Evolutionary conservation across 1,284 basidiomycete species (phyloP).

Genomic region (Pyrrhoderma noxium): DNA sequence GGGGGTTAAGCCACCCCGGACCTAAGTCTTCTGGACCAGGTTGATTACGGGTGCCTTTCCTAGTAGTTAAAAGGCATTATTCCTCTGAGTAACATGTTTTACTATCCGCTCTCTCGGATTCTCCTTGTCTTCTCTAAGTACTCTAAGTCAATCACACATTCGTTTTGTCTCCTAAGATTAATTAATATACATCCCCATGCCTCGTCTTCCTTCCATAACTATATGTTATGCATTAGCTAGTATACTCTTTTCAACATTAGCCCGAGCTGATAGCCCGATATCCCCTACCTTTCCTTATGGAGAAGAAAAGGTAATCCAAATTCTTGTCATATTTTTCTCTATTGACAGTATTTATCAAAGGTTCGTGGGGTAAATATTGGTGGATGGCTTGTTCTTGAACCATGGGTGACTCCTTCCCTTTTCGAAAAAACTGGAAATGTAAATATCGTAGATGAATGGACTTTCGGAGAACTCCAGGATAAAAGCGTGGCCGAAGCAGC

Average conservation of each 20-base stretch:
- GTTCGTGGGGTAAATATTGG: conserved; percentile 66
- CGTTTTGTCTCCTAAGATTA: too few relatives aligned
- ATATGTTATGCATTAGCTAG: neutral
- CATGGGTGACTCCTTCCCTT: conserved; percentile 83
- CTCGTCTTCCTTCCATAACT: neutral
- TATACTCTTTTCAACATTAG: neutral
- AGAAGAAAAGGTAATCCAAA: conserved; percentile 38
- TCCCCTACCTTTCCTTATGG: conserved; percentile 45
- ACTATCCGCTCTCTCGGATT: too few relatives aligned
- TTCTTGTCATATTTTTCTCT: neutral
- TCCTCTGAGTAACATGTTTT: too few relatives aligned
- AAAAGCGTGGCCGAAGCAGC: conserved; percentile 37
- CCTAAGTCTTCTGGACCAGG: too few relatives aligned
- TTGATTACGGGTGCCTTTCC: too few relatives aligned
- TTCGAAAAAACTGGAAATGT: conserved; percentile 74
- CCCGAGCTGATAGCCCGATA: conserved; percentile 24
- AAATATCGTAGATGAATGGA: conserved; percentile 78
- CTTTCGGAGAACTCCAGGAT: conserved; percentile 64
- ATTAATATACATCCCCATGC: neutral
- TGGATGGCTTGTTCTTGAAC: conserved; percentile 79
- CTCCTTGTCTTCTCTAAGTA: too few relatives aligned
- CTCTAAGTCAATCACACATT: too few relatives aligned
- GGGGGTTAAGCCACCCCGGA: too few relatives aligned
- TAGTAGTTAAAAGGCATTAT: too few relatives aligned
- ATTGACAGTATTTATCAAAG: neutral